Evolutionary conservation across 2,329 filamentous ascomycete genomes (phyloP), one percentile per base, ranked within the genome.

Genomic region (Ophiostoma perfectum): DNA sequence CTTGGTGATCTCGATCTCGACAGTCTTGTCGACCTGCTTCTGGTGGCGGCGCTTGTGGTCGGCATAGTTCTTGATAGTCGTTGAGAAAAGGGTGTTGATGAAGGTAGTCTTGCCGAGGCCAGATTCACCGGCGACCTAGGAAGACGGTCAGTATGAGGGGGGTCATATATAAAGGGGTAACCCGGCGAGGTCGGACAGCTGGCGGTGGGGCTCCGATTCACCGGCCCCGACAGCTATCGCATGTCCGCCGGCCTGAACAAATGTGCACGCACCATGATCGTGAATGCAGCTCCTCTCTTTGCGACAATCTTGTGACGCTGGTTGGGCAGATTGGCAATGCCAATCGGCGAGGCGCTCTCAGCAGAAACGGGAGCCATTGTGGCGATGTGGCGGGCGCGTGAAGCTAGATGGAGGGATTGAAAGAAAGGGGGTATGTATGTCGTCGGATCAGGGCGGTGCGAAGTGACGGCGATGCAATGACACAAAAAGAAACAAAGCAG

Each of bases 31-130:
- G 75, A 98, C 88, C 85, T 99, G 95, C 88, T 99, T 99, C 83
- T 95, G 92, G 82, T 99, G 95, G 78, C 95, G 92, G 81, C 93
- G 91, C 87, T 97, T 97, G 88, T 99, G 94, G 82, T 99, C 95
- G 86, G 95, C 95, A 81, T 99, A 99, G 87, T 98, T 99, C 87
- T 99, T 99, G 88, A 99, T 99, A 76, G 95, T 99, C 74, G 96
- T 99, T 72, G 95, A 99, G 87, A 99, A 99, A 71, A 99, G 89
- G 70, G 95, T 99, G 89, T 99, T 99, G 88, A 99, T 98, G 83
- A 99, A 99, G 76, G 95, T 99, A 39, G 96, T 99, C 88, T 99
- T 99, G 84, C 95, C 95, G 75, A 98, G 84, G 78, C 94, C 94
- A 74, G 95, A 98, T 84, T 99, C 94, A 83, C 94, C 94, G 83